Evolutionary conservation across 2,329 filamentous ascomycete genomes (phyloP).

Genomic region (Cytospora chrysosperma): DNA sequence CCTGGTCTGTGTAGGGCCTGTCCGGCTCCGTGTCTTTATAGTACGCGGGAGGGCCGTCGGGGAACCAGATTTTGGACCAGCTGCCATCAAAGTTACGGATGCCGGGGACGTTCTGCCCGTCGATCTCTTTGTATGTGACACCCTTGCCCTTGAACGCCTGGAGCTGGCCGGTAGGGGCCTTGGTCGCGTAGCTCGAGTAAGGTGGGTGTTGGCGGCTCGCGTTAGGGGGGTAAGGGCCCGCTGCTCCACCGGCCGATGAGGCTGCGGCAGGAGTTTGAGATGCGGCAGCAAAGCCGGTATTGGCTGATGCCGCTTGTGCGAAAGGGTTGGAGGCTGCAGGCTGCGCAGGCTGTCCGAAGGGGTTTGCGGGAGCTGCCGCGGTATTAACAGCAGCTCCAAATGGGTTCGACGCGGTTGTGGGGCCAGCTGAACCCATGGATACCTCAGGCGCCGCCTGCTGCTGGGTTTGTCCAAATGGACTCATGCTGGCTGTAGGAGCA

Average conservation of each 20-base stretch:
- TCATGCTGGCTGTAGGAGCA: conserved; percentile 11
- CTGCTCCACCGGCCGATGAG: neutral
- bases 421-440: conserved; percentile 16
- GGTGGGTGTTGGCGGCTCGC: conserved; percentile 34
- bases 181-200: conserved; percentile 31
- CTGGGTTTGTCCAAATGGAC: conserved; percentile 22
- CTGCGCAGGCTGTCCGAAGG: conserved; percentile 31
- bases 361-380: conserved; percentile 8
- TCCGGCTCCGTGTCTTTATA: conserved; percentile 62
- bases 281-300: conserved; percentile 5
- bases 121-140: conserved; percentile 37
- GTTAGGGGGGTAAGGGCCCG: conserved; percentile 29
- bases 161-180: conserved; percentile 29
- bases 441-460: conserved; percentile 21
- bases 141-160: conserved; percentile 34
- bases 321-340: conserved; percentile 23
- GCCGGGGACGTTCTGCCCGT: conserved; percentile 38
- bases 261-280: conserved; percentile 3
- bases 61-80: conserved; percentile 70
- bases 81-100: conserved; percentile 50
- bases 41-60: conserved; percentile 64
- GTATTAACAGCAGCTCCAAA: conserved; percentile 27
- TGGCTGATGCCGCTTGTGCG: neutral
- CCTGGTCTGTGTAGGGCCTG: conserved; percentile 39
- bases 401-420: conserved; percentile 24